A percentile compares a stretch with the other conserved stretches of the same genome.
These are phyloP conservation scores for Debaryomycetaceae sp. DNA, from an alignment of 1,139 yeast species.

Conservation along the genomic window DNA sequence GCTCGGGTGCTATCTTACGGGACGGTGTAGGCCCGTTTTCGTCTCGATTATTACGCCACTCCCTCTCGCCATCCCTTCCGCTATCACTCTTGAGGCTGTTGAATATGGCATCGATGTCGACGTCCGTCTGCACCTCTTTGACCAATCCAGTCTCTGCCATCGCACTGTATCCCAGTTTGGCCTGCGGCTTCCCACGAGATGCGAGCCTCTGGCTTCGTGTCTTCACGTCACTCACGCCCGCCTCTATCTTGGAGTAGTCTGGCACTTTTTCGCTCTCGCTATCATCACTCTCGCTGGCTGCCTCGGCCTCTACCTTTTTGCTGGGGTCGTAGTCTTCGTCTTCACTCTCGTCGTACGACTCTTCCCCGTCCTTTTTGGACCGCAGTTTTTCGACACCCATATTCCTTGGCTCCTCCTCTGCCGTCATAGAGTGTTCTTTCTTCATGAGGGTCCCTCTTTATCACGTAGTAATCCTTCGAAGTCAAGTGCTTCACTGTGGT, in stretches of 20 bases:
- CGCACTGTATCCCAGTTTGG: conserved; percentile 7
- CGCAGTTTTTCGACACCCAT: conserved; percentile 6
- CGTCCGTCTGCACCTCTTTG: conserved; percentile 15
- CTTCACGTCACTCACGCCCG: conserved; percentile 30
- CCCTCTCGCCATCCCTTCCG: conserved; percentile 4
- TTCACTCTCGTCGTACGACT: conserved; percentile 54
- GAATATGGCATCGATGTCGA: conserved; percentile 38
- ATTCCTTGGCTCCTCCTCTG: conserved; percentile 10
- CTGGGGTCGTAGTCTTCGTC: conserved; percentile 62
- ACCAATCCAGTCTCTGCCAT: conserved; percentile 24
- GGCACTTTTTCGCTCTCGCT: conserved; percentile 25
- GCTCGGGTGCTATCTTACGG: conserved; percentile 44
- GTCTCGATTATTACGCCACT: conserved; percentile 4
- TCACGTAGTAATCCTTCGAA: not conserved
- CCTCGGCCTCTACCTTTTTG: conserved; percentile 17
- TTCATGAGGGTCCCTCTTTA: not conserved
- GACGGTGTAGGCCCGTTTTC: conserved; percentile 32
- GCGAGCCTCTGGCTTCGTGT: conserved; percentile 32
- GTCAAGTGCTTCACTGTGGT: not conserved
- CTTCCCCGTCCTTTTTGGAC: conserved; percentile 8
- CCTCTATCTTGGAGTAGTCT: conserved; percentile 34
- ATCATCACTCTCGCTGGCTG: conserved; percentile 17
- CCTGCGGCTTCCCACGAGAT: conserved; percentile 12
- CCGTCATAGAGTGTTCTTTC: not conserved
- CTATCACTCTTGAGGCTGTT: conserved; percentile 20